Percentiles rank a stretch among this genome's conserved stretches.
Conservation (phyloP, 805 yeast species). For the Metschnikowia gelsemii region DNA sequence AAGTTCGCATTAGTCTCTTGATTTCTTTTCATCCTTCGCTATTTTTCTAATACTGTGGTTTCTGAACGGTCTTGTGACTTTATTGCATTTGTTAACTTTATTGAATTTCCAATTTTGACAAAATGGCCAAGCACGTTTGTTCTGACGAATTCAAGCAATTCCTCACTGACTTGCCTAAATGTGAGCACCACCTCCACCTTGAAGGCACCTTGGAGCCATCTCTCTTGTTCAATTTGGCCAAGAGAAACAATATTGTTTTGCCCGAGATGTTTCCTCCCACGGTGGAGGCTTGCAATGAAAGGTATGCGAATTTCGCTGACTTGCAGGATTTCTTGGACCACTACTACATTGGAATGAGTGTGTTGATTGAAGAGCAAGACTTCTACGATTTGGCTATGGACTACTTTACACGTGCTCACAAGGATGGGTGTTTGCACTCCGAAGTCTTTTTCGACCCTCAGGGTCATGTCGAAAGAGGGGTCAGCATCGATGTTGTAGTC, state of each 20-base stretch:
- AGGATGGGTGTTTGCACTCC: constrained; percentile 64
- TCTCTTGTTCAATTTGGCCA: constrained; percentile 64
- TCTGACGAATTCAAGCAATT: constrained; percentile 43
- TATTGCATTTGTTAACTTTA: no score
- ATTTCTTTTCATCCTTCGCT: not conserved
- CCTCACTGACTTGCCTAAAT: constrained; percentile 72
- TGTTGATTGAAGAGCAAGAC: constrained; percentile 66
- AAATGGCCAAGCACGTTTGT: constrained; percentile 17
- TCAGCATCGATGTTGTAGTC: constrained; percentile 58
- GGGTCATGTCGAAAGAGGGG: constrained; percentile 71
- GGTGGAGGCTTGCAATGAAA: constrained; percentile 49
- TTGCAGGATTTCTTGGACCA: constrained; percentile 76
- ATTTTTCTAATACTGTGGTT: no score
- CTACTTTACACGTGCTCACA: constrained; percentile 58
- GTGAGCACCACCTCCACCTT: constrained; percentile 83
- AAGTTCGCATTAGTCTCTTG: no score
- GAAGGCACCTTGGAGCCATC: constrained; percentile 85
- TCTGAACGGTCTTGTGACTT: no score
- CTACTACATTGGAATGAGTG: constrained; percentile 80
- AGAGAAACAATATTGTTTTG: constrained; percentile 57
- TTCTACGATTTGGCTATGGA: constrained; percentile 77
- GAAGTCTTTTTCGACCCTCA: constrained; percentile 86
- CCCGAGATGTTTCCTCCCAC: constrained; percentile 65
- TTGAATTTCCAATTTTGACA: not conserved
- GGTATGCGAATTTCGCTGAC: constrained; percentile 63